These are phyloP conservation scores for Clitopilus hobsonii DNA, from an alignment of 768 basidiomycete species.

Conservation along the genomic window DNA sequence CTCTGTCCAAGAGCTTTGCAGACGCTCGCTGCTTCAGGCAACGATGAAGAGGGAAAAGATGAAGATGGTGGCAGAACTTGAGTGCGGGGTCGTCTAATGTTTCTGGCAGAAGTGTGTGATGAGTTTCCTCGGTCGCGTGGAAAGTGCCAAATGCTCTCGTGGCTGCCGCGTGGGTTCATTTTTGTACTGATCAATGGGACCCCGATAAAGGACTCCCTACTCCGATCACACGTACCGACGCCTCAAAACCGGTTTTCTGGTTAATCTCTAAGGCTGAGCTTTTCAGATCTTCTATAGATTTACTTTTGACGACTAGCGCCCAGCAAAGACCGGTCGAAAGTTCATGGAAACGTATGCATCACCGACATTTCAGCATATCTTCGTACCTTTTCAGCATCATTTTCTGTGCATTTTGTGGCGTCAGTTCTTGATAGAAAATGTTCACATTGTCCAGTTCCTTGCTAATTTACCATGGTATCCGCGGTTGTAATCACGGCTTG, in stretches of 20 bases:
- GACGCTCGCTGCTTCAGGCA: constrained; percentile 1
- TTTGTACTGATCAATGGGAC: constrained; percentile 9
- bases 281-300: neutral
- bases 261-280: neutral
- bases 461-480: neutral
- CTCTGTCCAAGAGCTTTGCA: neutral
- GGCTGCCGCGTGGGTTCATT: constrained; percentile 36
- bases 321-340: neutral
- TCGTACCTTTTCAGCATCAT: neutral
- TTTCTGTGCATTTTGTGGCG: neutral
- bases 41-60: constrained; percentile 8
- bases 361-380: too few species aligned
- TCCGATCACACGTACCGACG: neutral
- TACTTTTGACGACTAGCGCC: neutral
- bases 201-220: neutral
- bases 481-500: neutral
- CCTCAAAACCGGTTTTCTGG: neutral
- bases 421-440: neutral
- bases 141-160: constrained; percentile 36
- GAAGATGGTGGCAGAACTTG: constrained; percentile 9
- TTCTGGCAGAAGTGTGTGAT: constrained; percentile 11
- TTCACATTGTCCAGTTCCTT: neutral
- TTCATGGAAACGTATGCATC: too few species aligned
- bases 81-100: neutral
- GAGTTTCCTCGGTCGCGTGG: constrained; percentile 34